Percentiles rank a stretch among this genome's conserved stretches.
These are phyloP conservation scores for Gaultheria prostrata DNA, from an alignment of 148 eudicot species.

Conservation along the genomic window DNA sequence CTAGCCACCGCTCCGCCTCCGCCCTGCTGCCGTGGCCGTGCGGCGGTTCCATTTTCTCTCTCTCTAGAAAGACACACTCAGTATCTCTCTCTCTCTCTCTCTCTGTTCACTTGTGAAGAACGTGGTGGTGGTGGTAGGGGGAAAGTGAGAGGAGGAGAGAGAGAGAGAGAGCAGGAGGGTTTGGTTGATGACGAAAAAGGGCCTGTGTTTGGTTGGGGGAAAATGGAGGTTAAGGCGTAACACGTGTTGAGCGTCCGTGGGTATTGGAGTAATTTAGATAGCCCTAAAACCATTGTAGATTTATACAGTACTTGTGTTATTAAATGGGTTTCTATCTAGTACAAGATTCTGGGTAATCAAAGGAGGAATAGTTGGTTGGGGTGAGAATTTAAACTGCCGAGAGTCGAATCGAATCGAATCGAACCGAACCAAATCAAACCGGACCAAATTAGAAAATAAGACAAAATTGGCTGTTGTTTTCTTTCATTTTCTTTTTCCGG, in stretches of 20 bases:
- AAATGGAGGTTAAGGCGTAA: neutral
- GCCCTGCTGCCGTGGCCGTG: conserved; percentile 35
- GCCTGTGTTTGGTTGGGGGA: neutral
- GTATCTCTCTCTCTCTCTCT: neutral
- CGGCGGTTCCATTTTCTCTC: conserved; percentile 17
- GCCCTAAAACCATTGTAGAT: neutral
- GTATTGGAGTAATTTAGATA: neutral
- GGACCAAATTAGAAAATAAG: no score
- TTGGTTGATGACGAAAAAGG: conserved; percentile 6
- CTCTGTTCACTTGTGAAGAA: neutral
- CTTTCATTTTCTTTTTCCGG: no score
- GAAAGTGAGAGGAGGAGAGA: neutral
- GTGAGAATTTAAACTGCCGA: no score
- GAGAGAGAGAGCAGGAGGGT: neutral
- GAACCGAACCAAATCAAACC: no score
- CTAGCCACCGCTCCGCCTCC: conserved; percentile 80
- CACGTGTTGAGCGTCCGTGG: neutral
- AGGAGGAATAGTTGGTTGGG: no score
- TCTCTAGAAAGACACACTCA: neutral
- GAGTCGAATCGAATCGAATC: no score
- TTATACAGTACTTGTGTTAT: neutral
- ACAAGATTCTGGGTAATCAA: neutral
- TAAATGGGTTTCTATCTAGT: neutral
- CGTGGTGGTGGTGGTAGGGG: neutral
- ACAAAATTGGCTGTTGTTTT: no score